A percentile compares a stretch with the other conserved stretches of the same genome.
Evolutionary conservation across 2,329 filamentous ascomycete species (phyloP).

Genomic region (Bipolaris sorokiniana): DNA sequence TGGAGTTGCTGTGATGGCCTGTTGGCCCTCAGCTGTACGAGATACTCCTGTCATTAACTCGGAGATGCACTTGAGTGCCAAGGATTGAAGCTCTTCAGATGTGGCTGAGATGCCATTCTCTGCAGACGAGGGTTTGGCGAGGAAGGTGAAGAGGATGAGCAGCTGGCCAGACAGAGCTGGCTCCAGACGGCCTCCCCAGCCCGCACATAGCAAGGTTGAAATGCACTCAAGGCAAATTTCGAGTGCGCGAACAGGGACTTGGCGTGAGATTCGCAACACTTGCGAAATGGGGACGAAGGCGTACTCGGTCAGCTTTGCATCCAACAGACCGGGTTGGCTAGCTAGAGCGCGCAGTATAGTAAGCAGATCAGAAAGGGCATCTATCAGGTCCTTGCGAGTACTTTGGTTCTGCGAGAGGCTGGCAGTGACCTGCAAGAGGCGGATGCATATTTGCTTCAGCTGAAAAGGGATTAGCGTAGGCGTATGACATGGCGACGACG

Average conservation of each 20-base stretch:
- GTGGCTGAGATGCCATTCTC: slow-evolving; percentile 54
- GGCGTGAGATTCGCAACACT: slow-evolving; percentile 77
- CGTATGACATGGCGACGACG: neutral
- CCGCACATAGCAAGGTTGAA: slow-evolving; percentile 72
- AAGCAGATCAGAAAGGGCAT: slow-evolving; percentile 56
- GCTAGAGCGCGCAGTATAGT: slow-evolving; percentile 46
- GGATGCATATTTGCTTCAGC: slow-evolving; percentile 65
- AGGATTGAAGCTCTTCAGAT: slow-evolving; percentile 75
- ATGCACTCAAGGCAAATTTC: slow-evolving; percentile 81
- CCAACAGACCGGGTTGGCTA: slow-evolving; percentile 58
- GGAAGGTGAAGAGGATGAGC: slow-evolving; percentile 80
- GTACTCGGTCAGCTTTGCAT: slow-evolving; percentile 89
- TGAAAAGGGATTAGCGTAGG: slow-evolving; percentile 32
- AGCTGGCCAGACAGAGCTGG: slow-evolving; percentile 80
- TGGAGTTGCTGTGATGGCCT: slow-evolving; percentile 60
- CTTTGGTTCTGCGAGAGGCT: slow-evolving; percentile 56
- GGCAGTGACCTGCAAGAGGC: slow-evolving; percentile 62
- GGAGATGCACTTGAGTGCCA: slow-evolving; percentile 72
- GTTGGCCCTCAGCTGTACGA: slow-evolving; percentile 55
- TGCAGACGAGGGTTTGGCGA: slow-evolving; percentile 73
- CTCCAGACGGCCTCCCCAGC: slow-evolving; percentile 77
- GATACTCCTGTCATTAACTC: slow-evolving; percentile 68
- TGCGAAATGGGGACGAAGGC: slow-evolving; percentile 91
- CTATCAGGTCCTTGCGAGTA: slow-evolving; percentile 55
- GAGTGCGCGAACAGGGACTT: slow-evolving; percentile 72